Evolutionary conservation across 768 basidiomycete genomes (phyloP), one percentile per base, ranked within the genome.

Genomic region (Lentinula boryana): DNA sequence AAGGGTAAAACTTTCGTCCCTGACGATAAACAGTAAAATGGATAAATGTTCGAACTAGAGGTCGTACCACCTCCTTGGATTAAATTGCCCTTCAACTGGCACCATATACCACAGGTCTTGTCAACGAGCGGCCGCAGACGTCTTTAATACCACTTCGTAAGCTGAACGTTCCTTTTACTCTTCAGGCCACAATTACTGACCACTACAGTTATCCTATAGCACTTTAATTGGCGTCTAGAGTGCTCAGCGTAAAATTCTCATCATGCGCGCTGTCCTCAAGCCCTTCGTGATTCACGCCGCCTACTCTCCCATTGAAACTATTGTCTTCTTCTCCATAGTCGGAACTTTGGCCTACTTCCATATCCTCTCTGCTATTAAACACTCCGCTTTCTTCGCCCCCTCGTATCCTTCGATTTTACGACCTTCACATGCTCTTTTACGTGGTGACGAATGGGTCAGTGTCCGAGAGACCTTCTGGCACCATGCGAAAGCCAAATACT

Each of bases 281-380:
- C 87, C 88, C 1, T 77, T 92, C 64, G 88, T 88, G 4, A 80
- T 80, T 13, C 86, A 88, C 63, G 86, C 89, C 1, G 88, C 87
- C 15, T 85, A 85, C 71, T 86, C 79, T 4, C 91, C 91, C 53
- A 91, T 93, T 64, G 95, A 98, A 69, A 89, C 90, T 7, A 93
- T 97, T 64, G 94, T 97, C 60, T 84, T 86, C 71, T 89, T 93
- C 78, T 92, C 87, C 72, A 85, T 95, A 68, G 72, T 95, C 62
- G 89, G 91, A 21, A 98, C 97, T 0, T 83, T 98, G 56, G 90
- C 93, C 51, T 98, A 98, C 74, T 97, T 98, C 72, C 94, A 96
- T 68, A 81, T 97, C 65, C 83, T 99, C 62, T 84, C 84, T 60
- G 90, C 91, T 56, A 90, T 98, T 69, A 95, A 95, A 68, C 87